Base-by-base conservation (phyloP, 768 basidiomycete species). In the Tephrocybe sp. region DNA sequence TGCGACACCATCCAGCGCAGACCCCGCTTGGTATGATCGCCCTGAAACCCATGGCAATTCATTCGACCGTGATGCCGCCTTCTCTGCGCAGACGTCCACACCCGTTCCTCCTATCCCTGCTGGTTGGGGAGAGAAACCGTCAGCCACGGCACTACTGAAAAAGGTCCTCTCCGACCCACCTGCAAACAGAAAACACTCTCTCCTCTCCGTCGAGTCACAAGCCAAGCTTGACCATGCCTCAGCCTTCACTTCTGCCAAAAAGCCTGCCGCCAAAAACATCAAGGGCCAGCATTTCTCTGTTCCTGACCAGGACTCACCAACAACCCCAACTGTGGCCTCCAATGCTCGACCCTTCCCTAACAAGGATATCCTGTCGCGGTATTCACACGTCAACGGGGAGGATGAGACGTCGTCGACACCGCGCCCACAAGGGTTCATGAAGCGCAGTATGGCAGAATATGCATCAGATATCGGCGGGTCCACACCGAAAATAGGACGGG, bases 281-380 rank as follows among this genome's bases (percentile, higher is more conserved):
- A 67, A 69, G 44, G 65, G 64, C 30, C 65, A 64, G 5, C 66
- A 61, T 41, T 57, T 52, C n/a, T 43, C 49, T 30, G 41, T 45
- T 12, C 27, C 49, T 31, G 64, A 59, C 37, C 40, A 55, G 24
- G 49, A 50, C 7, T 53, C 57, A 6, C 38, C 57, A 34, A 56
- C 43, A 38, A 42, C 55, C 23, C 49, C 53, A 22, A 48, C 40
- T 45, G 29, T 47, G 49, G 40, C 48, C 41, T 38, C 53, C 36
- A 50, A 36, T 12, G 29, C 50, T 29, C 44, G 56, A 55, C 7
- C 36, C 52, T 44, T 45, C 52, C 13, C 48, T 60, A 36, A 30
- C 7, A 58, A 53, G 18, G 54, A 62, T 43, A 57, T 60, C 21
- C 57, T 53, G 23, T 34, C 40, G 24, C 42, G 46, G 18, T 30